Conservation (phyloP, 108 stramenopile genomes). For the Chaetoceros muelleri region DNA sequence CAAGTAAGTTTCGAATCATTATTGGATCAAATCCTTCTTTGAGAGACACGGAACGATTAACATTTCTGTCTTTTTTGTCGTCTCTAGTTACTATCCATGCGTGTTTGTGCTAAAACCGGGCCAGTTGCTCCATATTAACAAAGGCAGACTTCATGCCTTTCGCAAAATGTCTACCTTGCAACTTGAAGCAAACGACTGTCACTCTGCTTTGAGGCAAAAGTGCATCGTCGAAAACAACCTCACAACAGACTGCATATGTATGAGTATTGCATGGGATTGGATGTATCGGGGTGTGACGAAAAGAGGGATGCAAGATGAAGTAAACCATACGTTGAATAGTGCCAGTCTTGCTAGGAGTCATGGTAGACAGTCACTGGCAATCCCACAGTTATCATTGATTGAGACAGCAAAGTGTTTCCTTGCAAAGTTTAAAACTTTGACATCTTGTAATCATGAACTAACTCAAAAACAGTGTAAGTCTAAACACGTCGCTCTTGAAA, state of each 20-base stretch:
- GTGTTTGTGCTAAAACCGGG: constrained; percentile 80
- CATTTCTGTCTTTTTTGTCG: not conserved
- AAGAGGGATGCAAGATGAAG: constrained; percentile 62
- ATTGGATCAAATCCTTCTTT: not conserved
- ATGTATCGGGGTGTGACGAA: constrained; percentile 59
- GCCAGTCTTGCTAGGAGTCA: constrained; percentile 40
- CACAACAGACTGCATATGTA: constrained; percentile 38
- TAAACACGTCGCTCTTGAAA: not conserved
- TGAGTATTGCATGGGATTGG: constrained; percentile 90
- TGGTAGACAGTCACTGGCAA: constrained; percentile 50
- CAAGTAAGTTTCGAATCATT: constrained; percentile 35
- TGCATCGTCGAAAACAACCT: constrained; percentile 13
- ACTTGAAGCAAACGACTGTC: constrained; percentile 53
- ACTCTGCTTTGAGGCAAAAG: constrained; percentile 27
- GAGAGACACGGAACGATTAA: not conserved
- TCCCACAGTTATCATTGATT: constrained; percentile 58
- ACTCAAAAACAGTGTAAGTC: too few relatives aligned
- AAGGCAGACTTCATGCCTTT: constrained; percentile 85
- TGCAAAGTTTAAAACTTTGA: constrained; percentile 7
- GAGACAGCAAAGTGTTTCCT: constrained; percentile 40
- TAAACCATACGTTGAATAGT: constrained; percentile 44
- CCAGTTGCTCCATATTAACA: constrained; percentile 80
- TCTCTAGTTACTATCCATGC: constrained; percentile 67
- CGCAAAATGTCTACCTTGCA: constrained; percentile 47
- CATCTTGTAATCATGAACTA: not conserved